phyloP scores from a whole-genome alignment of 83 land plant species.

The Picea abies region DNA sequence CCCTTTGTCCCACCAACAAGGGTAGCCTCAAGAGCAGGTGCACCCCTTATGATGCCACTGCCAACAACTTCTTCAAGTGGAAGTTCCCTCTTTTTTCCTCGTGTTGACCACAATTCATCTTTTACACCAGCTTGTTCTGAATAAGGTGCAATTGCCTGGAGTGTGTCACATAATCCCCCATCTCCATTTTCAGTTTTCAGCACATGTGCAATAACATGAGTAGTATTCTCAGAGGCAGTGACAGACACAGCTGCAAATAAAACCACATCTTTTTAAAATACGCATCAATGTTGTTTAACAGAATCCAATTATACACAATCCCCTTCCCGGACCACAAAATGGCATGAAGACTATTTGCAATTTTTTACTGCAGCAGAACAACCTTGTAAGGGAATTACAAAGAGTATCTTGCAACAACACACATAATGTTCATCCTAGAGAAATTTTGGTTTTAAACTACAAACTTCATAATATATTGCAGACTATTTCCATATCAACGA shows the following conservation, averaged over 20 bases:
- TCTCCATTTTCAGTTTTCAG: conserved; percentile 23
- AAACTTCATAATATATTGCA: not conserved
- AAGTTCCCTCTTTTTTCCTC: conserved; percentile 67
- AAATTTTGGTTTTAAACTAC: not conserved
- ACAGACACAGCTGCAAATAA: not conserved
- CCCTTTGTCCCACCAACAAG: conserved; percentile 78
- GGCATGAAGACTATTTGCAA: not conserved
- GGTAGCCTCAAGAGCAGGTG: conserved; percentile 44
- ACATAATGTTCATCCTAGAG: no score
- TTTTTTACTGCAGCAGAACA: not conserved
- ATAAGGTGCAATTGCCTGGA: conserved; percentile 12
- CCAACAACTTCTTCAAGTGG: conserved; percentile 67
- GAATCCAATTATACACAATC: not conserved
- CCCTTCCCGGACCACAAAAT: not conserved
- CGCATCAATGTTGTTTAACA: not conserved
- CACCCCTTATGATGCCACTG: conserved; percentile 36
- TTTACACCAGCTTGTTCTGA: conserved; percentile 40
- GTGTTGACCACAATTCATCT: conserved; percentile 51
- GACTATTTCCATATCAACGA: not conserved
- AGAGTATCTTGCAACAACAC: no score
- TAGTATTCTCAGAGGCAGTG: not conserved
- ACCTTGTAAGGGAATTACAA: no score
- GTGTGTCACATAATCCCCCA: conserved; percentile 26
- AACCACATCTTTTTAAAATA: not conserved
- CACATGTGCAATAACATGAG: not conserved